phyloP scores from a whole-genome alignment of 805 yeast species.

The Kazachstania bromeliacearum region DNA sequence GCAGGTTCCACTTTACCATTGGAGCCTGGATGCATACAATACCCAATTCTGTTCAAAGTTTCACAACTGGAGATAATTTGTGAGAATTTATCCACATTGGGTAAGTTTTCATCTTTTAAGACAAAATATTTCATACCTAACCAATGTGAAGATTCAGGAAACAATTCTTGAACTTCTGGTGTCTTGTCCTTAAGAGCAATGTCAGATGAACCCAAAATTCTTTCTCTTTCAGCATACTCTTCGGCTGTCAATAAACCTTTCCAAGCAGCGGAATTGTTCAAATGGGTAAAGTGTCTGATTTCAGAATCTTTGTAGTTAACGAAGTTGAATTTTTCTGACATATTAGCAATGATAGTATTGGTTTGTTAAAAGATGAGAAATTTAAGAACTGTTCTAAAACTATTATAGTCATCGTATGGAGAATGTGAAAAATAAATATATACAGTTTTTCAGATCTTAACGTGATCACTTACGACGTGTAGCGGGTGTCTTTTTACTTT shows the following conservation, averaged over 20 bases:
- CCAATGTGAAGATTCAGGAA: slow-evolving; percentile 14
- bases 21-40: slow-evolving; percentile 20
- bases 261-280: slow-evolving; percentile 30
- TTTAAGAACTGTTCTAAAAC: too few species aligned
- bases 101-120: slow-evolving; percentile 21
- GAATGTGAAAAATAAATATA: background rate
- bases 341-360: background rate
- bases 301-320: slow-evolving; percentile 26
- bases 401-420: too few species aligned
- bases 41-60: slow-evolving; percentile 32
- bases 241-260: slow-evolving; percentile 25
- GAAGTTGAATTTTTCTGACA: slow-evolving; percentile 4
- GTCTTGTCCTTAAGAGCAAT: slow-evolving; percentile 16
- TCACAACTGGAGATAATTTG: slow-evolving; percentile 37
- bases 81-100: slow-evolving; percentile 17
- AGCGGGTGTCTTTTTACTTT: background rate
- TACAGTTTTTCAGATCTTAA: background rate
- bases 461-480: background rate
- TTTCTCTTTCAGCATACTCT: slow-evolving; percentile 33
- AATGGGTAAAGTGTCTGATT: slow-evolving; percentile 30
- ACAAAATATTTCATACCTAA: slow-evolving; percentile 32
- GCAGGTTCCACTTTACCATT: slow-evolving; percentile 24
- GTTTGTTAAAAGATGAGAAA: background rate
- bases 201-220: slow-evolving; percentile 23
- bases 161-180: slow-evolving; percentile 8